Conservation (phyloP, 371 early-diverging fungal species). For the Funneliformis caledonium region DNA sequence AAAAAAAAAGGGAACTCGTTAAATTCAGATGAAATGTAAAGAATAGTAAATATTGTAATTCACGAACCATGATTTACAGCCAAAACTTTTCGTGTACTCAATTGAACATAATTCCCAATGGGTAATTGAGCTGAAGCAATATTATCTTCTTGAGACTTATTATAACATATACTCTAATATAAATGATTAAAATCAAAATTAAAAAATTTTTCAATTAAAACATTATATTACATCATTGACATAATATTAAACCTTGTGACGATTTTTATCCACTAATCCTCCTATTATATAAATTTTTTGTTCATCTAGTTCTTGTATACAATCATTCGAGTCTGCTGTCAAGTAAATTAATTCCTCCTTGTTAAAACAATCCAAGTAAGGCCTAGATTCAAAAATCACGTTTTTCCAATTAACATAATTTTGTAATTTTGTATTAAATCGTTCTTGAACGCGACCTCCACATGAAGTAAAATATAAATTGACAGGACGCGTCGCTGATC, state of each 20-base stretch:
- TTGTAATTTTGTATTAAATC: slow-evolving; percentile 42
- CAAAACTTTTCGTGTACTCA: slow-evolving; percentile 82
- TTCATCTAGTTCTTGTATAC: slow-evolving; percentile 65
- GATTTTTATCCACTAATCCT: slow-evolving; percentile 94
- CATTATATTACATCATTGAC: neutral
- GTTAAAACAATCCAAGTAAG: slow-evolving; percentile 51
- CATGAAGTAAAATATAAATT: slow-evolving; percentile 57
- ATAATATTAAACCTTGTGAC: slow-evolving; percentile 64
- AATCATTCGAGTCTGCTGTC: slow-evolving; percentile 86
- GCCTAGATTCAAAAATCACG: slow-evolving; percentile 44
- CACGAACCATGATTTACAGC: slow-evolving; percentile 88
- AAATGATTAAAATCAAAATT: neutral
- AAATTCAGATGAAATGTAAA: neutral
- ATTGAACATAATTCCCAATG: slow-evolving; percentile 79
- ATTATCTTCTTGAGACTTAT: slow-evolving; percentile 77
- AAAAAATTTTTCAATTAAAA: neutral
- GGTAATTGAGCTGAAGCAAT: slow-evolving; percentile 85
- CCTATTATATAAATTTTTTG: slow-evolving; percentile 87
- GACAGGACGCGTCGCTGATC: slow-evolving; percentile 54
- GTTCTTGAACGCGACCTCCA: slow-evolving; percentile 40
- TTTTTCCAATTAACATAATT: slow-evolving; percentile 49
- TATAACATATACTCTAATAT: slow-evolving; percentile 68
- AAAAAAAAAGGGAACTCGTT: neutral
- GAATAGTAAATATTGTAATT: neutral
- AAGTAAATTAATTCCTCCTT: slow-evolving; percentile 78